Conservation (phyloP, 108 stramenopile species). For the Epithemia pelagica region DNA sequence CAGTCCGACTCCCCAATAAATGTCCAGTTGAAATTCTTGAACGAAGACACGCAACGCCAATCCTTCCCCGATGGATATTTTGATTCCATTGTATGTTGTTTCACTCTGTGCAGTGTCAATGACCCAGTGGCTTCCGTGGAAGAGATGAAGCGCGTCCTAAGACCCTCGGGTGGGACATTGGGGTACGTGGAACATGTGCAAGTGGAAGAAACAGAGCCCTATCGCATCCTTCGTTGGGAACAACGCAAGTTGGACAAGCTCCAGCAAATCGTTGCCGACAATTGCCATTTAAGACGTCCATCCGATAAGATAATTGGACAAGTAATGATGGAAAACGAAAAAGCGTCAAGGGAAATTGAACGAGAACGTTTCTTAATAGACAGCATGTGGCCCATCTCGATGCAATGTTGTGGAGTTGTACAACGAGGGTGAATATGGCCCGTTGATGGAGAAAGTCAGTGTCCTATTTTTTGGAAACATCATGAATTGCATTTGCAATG, state of each 20-base stretch:
- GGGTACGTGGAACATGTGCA: slow-evolving; percentile 76
- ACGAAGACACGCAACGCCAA: slow-evolving; percentile 16
- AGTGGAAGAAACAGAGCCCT: slow-evolving; percentile 35
- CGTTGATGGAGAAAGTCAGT: no score
- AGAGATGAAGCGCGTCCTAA: slow-evolving; percentile 61
- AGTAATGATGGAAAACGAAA: slow-evolving; percentile 14
- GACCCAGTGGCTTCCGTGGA: slow-evolving; percentile 44
- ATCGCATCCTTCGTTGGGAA: slow-evolving; percentile 33
- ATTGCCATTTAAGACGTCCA: slow-evolving; percentile 75
- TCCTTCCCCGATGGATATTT: slow-evolving; percentile 34
- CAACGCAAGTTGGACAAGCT: slow-evolving; percentile 56
- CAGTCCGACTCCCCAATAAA: neutral
- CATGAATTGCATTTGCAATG: slow-evolving; percentile 90
- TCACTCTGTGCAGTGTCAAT: slow-evolving; percentile 49
- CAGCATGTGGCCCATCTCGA: slow-evolving; percentile 55
- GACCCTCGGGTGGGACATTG: slow-evolving; percentile 50
- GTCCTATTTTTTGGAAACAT: slow-evolving; percentile 83
- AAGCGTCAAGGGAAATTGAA: neutral
- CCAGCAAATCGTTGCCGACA: slow-evolving; percentile 67
- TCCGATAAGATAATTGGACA: slow-evolving; percentile 40
- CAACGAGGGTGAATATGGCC: no score
- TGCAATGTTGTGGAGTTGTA: slow-evolving; percentile 43
- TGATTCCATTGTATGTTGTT: slow-evolving; percentile 36
- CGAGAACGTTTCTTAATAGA: slow-evolving; percentile 43
- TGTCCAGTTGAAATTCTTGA: slow-evolving; percentile 13